Evolutionary conservation across 2,329 filamentous ascomycete genomes (phyloP), one percentile per base, ranked within the genome.

Genomic region (Colletotrichum destructivum): DNA sequence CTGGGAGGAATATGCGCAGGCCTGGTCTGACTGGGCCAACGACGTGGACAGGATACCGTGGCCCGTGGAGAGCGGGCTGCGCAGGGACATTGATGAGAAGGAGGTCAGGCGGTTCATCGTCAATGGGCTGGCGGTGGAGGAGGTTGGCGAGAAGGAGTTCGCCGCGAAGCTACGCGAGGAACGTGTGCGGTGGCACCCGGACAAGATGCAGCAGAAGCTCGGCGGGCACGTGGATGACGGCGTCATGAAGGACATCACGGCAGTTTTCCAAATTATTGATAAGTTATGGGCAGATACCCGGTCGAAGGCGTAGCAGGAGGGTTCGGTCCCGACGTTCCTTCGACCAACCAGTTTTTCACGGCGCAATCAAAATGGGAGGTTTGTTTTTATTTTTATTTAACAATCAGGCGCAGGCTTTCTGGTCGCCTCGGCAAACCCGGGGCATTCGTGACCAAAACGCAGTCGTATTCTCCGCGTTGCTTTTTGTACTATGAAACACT

Each of bases 131-230:
- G 75, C 68, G 31, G 47, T 84, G 26, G 81, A 83, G 38, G 82
- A 84, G 2, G 76, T 85, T 2, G 86, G 85, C 23, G 84, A 86
- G 76, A 82, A 78, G 69, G 82, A 83, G 12, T 85, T 87, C 62
- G 79, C 85, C 23, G 81, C 84, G 9, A 83, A 81, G 69, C 85
- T 98, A 63, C 98, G 97, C 82, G 85, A 90, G 6, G 96, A 99
- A 84, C 90, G 96, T 62, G 91, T 98, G 21, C 88, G 95, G 18
- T 99, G 96, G 96, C 96, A 99, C 84, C 96, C 96, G 4, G 96
- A 99, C 83, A 99, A 98, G 86, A 93, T 98, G 67, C 94, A 98
- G 84, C 96, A 98, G 83, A 90, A 91, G 64, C 91, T 97, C 72
- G 94, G 94, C 3, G 90, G 89, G 0, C 84, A 89, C 71, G 90